These are phyloP conservation scores for Marasmius sp. DNA, from an alignment of 1,284 basidiomycete genomes.

Conservation along the genomic window DNA sequence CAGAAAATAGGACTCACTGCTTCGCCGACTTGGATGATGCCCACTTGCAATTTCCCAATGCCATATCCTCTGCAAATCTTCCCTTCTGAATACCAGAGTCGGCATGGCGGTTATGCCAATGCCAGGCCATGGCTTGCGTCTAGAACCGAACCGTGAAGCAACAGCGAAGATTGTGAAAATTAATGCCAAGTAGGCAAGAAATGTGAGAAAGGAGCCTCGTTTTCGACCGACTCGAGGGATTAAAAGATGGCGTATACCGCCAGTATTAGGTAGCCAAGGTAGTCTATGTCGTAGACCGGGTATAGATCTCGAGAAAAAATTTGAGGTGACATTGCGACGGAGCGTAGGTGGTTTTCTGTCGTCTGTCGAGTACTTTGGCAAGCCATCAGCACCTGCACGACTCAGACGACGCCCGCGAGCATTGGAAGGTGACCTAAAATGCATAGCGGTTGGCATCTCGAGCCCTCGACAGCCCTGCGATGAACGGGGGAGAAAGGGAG, in stretches of 20 bases:
- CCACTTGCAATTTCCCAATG: slow-evolving; percentile 18
- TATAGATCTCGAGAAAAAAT: slow-evolving; percentile 6
- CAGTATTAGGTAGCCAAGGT: slow-evolving; percentile 8
- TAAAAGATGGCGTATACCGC: slow-evolving; percentile 7
- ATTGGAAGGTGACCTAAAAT: slow-evolving; percentile 8
- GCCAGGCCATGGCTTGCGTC: slow-evolving; percentile 12
- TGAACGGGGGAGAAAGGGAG: background rate
- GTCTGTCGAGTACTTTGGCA: slow-evolving; percentile 14
- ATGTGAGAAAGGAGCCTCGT: slow-evolving; percentile 14
- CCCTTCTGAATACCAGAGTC: slow-evolving; percentile 15
- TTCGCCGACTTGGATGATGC: slow-evolving; percentile 11
- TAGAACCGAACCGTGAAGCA: slow-evolving; percentile 12
- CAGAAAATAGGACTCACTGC: slow-evolving; percentile 6
- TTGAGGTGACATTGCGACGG: slow-evolving; percentile 1
- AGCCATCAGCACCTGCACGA: slow-evolving; percentile 4
- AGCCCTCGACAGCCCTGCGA: background rate
- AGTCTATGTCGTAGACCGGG: slow-evolving; percentile 8
- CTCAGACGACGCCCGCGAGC: slow-evolving; percentile 9
- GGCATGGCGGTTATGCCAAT: slow-evolving; percentile 9
- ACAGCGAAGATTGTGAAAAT: slow-evolving; percentile 14
- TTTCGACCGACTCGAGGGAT: slow-evolving; percentile 10
- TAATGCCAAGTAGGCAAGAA: slow-evolving; percentile 9
- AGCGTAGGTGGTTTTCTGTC: slow-evolving; percentile 8
- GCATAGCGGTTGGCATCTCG: slow-evolving; percentile 4
- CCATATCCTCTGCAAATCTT: slow-evolving; percentile 17